phyloP scores from a whole-genome alignment of 164 flowering plant species.

The Hamamelis virginiana region DNA sequence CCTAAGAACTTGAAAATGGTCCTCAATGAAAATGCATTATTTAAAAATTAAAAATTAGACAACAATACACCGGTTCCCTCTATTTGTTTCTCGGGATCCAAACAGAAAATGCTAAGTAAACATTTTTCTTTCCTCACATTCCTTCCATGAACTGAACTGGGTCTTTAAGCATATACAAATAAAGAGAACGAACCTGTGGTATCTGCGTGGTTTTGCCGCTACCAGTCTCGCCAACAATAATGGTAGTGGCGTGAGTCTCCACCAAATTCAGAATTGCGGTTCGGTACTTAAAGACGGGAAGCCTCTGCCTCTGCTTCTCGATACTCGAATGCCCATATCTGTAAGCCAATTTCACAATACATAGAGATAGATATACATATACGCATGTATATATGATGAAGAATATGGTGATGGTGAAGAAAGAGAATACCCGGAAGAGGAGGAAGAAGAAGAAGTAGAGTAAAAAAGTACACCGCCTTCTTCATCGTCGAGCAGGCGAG shows the following conservation, averaged over 20 bases:
- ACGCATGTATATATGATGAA: background rate
- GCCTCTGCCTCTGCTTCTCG: conserved; percentile 85
- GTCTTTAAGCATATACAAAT: background rate
- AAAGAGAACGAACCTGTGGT: conserved; percentile 62
- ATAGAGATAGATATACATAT: too few relatives aligned
- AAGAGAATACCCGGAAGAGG: conserved; percentile 46
- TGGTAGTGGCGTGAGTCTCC: conserved; percentile 81
- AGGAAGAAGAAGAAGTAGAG: conserved; percentile 37
- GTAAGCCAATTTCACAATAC: background rate
- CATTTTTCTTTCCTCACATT: too few relatives aligned
- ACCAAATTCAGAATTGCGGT: conserved; percentile 78
- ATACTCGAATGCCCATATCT: conserved; percentile 60
- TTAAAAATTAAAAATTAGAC: too few relatives aligned
- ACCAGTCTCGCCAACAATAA: conserved; percentile 94
- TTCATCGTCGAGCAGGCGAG: conserved; percentile 83
- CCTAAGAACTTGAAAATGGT: too few relatives aligned
- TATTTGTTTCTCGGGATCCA: too few relatives aligned
- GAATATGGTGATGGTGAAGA: background rate
- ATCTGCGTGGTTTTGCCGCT: conserved; percentile 98
- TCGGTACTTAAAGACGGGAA: conserved; percentile 81
- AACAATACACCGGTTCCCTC: too few relatives aligned
- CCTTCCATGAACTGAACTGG: too few relatives aligned
- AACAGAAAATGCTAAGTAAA: too few relatives aligned
- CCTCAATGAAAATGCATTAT: too few relatives aligned
- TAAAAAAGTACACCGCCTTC: conserved; percentile 86